phyloP scores from a whole-genome alignment of 1,284 basidiomycete species.

The Chalciporus sp. region DNA sequence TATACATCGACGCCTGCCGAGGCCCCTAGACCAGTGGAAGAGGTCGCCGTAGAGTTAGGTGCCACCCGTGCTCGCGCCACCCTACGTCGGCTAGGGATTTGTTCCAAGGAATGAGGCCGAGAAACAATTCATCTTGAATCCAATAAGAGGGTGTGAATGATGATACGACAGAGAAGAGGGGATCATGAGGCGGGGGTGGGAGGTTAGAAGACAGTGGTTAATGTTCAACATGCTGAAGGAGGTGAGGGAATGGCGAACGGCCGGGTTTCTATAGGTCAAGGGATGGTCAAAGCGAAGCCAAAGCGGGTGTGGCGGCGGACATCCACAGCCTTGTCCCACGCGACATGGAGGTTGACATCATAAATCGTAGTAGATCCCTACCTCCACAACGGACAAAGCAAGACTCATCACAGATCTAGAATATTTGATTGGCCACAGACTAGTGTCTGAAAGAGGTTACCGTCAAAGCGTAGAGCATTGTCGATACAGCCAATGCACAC shows the following conservation, averaged over 20 bases:
- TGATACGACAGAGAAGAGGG: neutral
- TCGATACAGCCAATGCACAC: no score
- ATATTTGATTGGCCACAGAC: no score
- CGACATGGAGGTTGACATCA: neutral
- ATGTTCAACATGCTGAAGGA: neutral
- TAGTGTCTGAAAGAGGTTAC: no score
- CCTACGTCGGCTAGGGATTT: no score
- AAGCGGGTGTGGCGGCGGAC: conserved; percentile 7
- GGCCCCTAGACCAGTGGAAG: no score
- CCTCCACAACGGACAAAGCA: no score
- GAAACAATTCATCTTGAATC: neutral
- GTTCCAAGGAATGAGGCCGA: no score
- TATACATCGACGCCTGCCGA: neutral
- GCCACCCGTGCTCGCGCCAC: no score
- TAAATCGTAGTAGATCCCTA: no score
- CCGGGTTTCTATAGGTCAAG: conserved; percentile 1
- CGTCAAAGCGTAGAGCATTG: no score
- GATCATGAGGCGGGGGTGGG: neutral
- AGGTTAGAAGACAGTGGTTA: neutral
- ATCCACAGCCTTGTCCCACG: neutral
- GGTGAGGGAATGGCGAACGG: neutral
- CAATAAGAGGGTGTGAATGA: neutral
- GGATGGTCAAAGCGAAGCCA: conserved; percentile 10
- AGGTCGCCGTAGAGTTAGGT: no score
- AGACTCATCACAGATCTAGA: no score